A percentile compares a stretch with the other conserved stretches of the same genome.
Evolutionary conservation across 169 alveolate genomes (phyloP).

Genomic region (Hammondia hammondi): DNA sequence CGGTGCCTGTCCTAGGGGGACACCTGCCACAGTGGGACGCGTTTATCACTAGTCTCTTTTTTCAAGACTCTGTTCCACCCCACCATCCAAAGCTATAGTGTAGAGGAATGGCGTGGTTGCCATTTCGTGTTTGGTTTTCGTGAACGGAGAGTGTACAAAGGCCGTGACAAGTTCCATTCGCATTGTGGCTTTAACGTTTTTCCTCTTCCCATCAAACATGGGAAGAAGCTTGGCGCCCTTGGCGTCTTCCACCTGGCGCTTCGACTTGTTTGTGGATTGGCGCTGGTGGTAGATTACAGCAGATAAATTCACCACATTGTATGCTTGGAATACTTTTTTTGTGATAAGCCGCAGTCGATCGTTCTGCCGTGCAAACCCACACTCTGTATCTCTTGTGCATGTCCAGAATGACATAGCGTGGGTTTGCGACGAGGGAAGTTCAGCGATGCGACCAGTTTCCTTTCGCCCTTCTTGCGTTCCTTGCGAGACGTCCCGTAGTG

Average conservation of each 20-base stretch:
- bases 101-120: neutral
- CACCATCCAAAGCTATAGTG: neutral
- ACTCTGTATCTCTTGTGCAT: neutral
- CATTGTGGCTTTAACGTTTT: too few relatives aligned
- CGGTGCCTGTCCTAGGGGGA: neutral
- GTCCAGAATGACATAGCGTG: neutral
- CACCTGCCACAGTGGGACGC: neutral
- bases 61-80: neutral
- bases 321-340: neutral
- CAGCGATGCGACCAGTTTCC: neutral
- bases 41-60: neutral
- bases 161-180: neutral
- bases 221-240: neutral
- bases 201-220: neutral
- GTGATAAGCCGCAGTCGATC: neutral
- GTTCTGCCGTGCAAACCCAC: neutral
- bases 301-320: neutral
- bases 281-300: neutral
- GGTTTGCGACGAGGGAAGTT: neutral
- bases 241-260: neutral
- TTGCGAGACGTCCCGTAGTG: neutral
- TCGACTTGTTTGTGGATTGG: neutral
- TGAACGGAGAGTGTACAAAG: neutral
- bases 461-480: neutral
- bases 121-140: neutral